Evolutionary conservation across 73 alveolate species (phyloP).

Genomic region (Paramecium sonneborni): DNA sequence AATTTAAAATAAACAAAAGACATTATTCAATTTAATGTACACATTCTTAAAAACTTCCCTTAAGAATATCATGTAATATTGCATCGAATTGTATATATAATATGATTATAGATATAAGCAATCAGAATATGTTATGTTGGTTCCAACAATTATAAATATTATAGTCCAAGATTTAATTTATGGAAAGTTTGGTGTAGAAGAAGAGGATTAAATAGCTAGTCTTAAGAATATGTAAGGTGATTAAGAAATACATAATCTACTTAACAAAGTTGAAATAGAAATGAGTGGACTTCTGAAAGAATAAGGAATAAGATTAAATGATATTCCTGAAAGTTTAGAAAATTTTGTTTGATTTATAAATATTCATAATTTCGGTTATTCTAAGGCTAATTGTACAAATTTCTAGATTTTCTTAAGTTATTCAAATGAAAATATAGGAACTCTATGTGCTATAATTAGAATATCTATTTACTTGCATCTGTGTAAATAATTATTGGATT

Average conservation of each 20-base stretch:
- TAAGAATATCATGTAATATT: not conserved
- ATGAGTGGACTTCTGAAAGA: not conserved
- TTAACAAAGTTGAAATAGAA: not conserved
- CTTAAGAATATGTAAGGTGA: not conserved
- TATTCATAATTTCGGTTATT: not conserved
- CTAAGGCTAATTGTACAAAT: not conserved
- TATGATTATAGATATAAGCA: not conserved
- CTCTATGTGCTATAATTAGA: not conserved
- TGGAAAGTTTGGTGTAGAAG: constrained; percentile 17
- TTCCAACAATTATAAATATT: not conserved
- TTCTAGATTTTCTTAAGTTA: not conserved
- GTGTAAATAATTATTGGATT: constrained; percentile 25
- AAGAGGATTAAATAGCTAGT: constrained; percentile 9
- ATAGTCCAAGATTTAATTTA: not conserved
- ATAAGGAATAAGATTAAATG: not conserved
- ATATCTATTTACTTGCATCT: not conserved
- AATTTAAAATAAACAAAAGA: not conserved
- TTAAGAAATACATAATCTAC: not conserved
- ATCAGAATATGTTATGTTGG: not conserved
- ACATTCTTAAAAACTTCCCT: not conserved
- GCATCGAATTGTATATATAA: not conserved
- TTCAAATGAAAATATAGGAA: not conserved
- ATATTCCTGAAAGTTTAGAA: not conserved
- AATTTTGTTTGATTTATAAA: not conserved
- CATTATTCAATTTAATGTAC: not conserved